Conservation (phyloP, 1,284 basidiomycete genomes). For the Austroboletus novae-zelandiae region DNA sequence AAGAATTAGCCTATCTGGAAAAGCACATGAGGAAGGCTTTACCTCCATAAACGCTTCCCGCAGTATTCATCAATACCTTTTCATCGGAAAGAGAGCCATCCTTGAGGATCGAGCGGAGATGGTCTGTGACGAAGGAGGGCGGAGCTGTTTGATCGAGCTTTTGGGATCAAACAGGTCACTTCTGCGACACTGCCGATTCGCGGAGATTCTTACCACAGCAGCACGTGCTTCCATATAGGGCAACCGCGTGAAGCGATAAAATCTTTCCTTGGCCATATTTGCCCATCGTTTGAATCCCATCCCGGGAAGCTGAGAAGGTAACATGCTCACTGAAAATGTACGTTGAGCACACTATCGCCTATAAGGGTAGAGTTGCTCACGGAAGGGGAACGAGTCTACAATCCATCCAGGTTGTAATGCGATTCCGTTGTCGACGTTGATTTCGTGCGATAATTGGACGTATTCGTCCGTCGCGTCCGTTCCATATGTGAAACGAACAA, state of each 20-base stretch:
- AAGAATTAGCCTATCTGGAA: background rate
- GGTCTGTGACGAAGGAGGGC: slow-evolving; percentile 11
- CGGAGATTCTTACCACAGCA: slow-evolving; percentile 2
- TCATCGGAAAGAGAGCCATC: background rate
- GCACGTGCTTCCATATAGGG: slow-evolving; percentile 5
- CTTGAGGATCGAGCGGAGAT: slow-evolving; percentile 4
- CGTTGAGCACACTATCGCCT: background rate
- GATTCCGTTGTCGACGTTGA: slow-evolving; percentile 9
- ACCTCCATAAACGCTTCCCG: slow-evolving; percentile 14
- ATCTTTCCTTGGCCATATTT: slow-evolving; percentile 8
- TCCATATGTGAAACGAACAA: slow-evolving; percentile 13
- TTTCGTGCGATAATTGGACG: slow-evolving; percentile 8
- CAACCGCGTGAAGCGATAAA: slow-evolving; percentile 7
- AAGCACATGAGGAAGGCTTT: background rate
- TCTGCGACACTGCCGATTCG: background rate
- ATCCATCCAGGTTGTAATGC: slow-evolving; percentile 14
- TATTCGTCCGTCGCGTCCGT: slow-evolving; percentile 11
- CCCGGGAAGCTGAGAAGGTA: slow-evolving; percentile 17
- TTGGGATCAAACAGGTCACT: background rate
- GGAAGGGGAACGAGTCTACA: slow-evolving; percentile 11
- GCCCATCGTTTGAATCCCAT: slow-evolving; percentile 18
- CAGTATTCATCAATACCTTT: slow-evolving; percentile 11
- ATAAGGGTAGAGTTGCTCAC: background rate
- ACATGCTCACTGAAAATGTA: background rate
- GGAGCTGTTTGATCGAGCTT: slow-evolving; percentile 12